phyloP scores from a whole-genome alignment of 1,284 basidiomycete genomes.

The Ceratobasidium papillatum region DNA sequence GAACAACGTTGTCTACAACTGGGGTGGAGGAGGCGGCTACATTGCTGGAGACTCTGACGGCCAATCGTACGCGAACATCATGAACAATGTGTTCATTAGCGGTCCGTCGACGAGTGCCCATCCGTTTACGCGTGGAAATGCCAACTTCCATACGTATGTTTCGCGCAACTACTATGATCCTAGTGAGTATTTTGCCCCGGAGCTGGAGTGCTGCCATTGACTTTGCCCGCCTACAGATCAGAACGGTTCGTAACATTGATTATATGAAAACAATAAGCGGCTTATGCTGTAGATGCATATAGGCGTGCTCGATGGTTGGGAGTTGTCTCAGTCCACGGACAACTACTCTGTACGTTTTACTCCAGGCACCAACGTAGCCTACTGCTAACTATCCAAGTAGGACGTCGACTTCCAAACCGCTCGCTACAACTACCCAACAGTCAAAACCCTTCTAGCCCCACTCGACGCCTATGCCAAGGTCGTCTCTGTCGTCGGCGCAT shows the following conservation, averaged over 20 bases:
- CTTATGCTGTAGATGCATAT: conserved; percentile 41
- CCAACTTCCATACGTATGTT: conserved; percentile 52
- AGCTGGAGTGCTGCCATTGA: not conserved
- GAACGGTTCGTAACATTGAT: conserved; percentile 3
- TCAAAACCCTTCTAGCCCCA: conserved; percentile 50
- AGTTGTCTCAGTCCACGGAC: conserved; percentile 49
- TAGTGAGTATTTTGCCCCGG: conserved; percentile 30
- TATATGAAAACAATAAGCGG: not conserved
- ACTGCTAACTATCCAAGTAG: not conserved
- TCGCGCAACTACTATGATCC: conserved; percentile 53
- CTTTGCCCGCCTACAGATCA: not conserved
- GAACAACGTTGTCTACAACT: conserved; percentile 55
- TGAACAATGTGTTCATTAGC: conserved; percentile 54
- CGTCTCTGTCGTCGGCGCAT: conserved; percentile 51
- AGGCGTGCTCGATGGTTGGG: conserved; percentile 52
- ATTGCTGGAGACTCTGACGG: conserved; percentile 55
- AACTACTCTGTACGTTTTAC: conserved; percentile 49
- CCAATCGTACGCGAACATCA: conserved; percentile 52
- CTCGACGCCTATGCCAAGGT: conserved; percentile 52
- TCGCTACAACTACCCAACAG: conserved; percentile 52
- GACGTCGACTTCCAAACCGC: conserved; percentile 52
- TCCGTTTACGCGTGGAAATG: conserved; percentile 53
- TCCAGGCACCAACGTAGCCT: not conserved
- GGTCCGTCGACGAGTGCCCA: conserved; percentile 47
- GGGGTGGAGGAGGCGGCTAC: conserved; percentile 54